Evolutionary conservation across 2,329 filamentous ascomycete species (phyloP), one percentile per base, ranked within the genome.

Genomic region (Penicillium polonicum): DNA sequence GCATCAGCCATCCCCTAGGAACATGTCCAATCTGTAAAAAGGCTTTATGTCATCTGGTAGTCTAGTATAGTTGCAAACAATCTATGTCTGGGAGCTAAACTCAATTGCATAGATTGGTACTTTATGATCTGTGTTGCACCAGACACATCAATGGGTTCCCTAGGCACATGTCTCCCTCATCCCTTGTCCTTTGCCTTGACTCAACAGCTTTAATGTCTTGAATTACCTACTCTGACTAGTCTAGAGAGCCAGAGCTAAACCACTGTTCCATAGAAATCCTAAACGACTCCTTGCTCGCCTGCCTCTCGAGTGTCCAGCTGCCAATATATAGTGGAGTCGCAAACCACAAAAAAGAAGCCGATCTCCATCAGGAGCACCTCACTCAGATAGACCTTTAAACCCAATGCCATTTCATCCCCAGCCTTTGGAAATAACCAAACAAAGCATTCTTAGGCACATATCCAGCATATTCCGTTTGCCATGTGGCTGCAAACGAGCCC

Each of bases 391-490:
- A 23, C 19, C 2, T 23, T 12, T 10, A 41, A 44, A 33, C 8
- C 48, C 60, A 35, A 31, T 60, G 56, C 66, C 62, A 69, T 17
- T 55, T 66, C 75, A 79, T 79, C 0, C 77, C 76, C 57, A 79
- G 60, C 13, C 74, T 66, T 69, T 79, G 77, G 33, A 80, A 72
- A 50, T 70, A 80, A 2, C 71, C 71, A 57, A 78, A 78, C n/a
- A 80, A 59, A 5, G 76, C 75, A 0, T 68, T 69, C 57, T 73
- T 73, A 8, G 36, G 49, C 12, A 52, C 36, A 43, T 52, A 35
- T 23, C 38, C 36, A 52, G 27, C 27, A 33, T 78, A 79, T 1
- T 52, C 60, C 0, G 68, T 58, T 62, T 78, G 72, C 75, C 77
- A 80, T 60, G 58, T 64, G 1, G 77, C 71, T 15, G 78, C 78